Conservation (phyloP, 2,329 filamentous ascomycete genomes). For the Sporothrix curviconia region DNA sequence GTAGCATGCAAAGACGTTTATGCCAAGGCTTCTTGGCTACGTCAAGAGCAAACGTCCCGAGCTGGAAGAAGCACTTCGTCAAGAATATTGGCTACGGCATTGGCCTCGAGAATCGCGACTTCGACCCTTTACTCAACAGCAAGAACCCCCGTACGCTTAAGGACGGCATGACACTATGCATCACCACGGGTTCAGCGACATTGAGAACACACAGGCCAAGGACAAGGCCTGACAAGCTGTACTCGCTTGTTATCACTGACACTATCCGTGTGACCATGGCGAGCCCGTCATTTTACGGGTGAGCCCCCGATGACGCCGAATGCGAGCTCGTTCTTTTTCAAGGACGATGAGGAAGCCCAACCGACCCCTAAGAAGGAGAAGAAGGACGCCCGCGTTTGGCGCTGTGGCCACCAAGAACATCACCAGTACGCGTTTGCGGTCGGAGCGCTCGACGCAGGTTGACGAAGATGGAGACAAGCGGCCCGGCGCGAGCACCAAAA, state of each 20-base stretch:
- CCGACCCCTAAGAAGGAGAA: constrained; percentile 86
- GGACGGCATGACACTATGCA: constrained; percentile 93
- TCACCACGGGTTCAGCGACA: constrained; percentile 87
- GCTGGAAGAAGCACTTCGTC: constrained; percentile 85
- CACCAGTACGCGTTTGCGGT: constrained; percentile 84
- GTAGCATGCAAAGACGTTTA: constrained; percentile 85
- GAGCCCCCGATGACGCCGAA: constrained; percentile 91
- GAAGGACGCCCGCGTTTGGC: constrained; percentile 71
- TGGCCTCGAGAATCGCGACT: constrained; percentile 84
- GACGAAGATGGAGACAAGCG: constrained; percentile 86
- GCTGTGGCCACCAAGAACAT: constrained; percentile 93
- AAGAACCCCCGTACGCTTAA: constrained; percentile 81
- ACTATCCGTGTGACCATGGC: constrained; percentile 80
- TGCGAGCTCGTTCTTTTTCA: constrained; percentile 97
- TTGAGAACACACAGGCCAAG: constrained; percentile 79
- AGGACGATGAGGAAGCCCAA: constrained; percentile 84
- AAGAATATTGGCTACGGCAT: constrained; percentile 90
- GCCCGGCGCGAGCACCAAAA: constrained; percentile 88
- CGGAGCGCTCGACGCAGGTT: constrained; percentile 78
- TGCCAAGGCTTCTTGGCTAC: constrained; percentile 70
- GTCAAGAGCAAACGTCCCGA: constrained; percentile 90
- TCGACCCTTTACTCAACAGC: constrained; percentile 73
- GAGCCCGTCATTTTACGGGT: constrained; percentile 87
- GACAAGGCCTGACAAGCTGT: constrained; percentile 84
- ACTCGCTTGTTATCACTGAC: constrained; percentile 85